These are phyloP conservation scores for Salix koriyanagi DNA, from an alignment of 345 rosid genomes.

Conservation along the genomic window DNA sequence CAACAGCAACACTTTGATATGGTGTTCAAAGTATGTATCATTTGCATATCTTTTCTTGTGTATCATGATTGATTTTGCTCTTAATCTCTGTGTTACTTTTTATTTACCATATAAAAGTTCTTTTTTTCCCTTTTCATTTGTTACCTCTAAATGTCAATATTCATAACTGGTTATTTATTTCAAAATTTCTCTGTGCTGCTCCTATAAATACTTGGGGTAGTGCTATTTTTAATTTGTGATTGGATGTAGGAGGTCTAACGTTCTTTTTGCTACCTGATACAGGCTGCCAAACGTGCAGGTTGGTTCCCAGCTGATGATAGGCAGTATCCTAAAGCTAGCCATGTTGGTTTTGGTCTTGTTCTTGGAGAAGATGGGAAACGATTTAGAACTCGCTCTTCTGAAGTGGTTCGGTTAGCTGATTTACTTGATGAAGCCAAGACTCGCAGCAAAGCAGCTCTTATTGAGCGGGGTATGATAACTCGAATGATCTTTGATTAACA, in stretches of 20 bases:
- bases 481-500: background rate
- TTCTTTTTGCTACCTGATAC: conserved; percentile 20
- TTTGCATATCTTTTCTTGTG: background rate
- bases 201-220: background rate
- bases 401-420: conserved; percentile 91
- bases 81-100: background rate
- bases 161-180: background rate
- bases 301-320: conserved; percentile 69
- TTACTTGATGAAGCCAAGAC: conserved; percentile 90
- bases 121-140: background rate
- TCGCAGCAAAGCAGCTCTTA: conserved; percentile 69
- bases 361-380: conserved; percentile 92
- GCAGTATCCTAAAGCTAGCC: conserved; percentile 61
- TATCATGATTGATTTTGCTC: conserved; percentile 5
- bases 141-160: background rate
- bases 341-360: conserved; percentile 96
- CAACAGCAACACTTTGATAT: conserved; percentile 92
- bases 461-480: conserved; percentile 67
- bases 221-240: background rate
- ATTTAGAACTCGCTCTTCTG: conserved; percentile 76
- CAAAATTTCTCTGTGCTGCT: background rate
- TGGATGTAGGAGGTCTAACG: conserved; percentile 6
- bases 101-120: background rate
- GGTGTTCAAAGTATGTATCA: conserved; percentile 70
- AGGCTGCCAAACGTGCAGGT: conserved; percentile 89